Evolutionary conservation across 345 rosid genomes (phyloP).

Genomic region (Eucalyptus sp.): DNA sequence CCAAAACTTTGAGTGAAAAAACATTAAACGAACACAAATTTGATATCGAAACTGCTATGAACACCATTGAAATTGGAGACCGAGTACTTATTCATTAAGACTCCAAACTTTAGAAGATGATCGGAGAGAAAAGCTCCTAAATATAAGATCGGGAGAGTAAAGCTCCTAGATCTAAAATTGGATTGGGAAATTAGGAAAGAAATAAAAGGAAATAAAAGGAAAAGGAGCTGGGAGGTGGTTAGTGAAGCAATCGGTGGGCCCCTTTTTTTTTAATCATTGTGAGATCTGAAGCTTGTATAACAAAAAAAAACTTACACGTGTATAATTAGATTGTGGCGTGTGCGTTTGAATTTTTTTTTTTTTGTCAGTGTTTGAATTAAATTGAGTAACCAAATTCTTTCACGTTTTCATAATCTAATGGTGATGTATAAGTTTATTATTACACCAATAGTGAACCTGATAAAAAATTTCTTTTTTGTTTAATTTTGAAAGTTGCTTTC

Average conservation of each 20-base stretch:
- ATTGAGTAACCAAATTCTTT: neutral
- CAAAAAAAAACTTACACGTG: neutral
- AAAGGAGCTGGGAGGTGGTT: neutral
- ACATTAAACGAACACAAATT: accelerated
- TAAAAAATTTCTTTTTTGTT: accelerated
- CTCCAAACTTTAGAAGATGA: no score
- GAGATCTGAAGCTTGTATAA: neutral
- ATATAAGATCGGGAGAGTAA: no score
- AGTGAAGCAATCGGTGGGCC: neutral
- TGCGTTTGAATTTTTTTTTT: no score
- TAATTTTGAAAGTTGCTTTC: neutral
- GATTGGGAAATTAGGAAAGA: no score
- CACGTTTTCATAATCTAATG: neutral
- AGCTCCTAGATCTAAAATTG: no score
- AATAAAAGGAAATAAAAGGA: no score
- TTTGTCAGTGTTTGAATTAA: neutral
- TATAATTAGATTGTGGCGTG: neutral
- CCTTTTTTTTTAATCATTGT: neutral
- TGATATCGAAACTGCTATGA: accelerated
- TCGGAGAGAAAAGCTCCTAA: no score
- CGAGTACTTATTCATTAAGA: accelerated
- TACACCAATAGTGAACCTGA: no score
- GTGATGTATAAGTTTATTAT: neutral
- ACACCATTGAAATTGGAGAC: no score
- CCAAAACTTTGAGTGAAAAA: no score